Evolutionary conservation across 108 stramenopile species (phyloP).

Genomic region (Nitzschia inconspicua): DNA sequence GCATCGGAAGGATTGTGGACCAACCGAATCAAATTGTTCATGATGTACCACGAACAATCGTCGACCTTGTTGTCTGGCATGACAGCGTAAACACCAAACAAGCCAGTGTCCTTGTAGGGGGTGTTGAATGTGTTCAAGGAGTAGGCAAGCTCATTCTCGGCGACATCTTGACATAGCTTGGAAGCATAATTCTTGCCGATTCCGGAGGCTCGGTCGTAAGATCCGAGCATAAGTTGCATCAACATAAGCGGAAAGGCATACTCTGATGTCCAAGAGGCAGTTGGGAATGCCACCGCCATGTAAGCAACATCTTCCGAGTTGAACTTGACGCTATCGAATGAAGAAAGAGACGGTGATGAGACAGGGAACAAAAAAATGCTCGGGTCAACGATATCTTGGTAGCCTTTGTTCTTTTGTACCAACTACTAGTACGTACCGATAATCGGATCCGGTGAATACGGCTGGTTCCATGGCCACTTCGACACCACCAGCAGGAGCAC

Average conservation of each 20-base stretch:
- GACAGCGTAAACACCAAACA: conserved; percentile 97
- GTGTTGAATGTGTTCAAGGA: conserved; percentile 96
- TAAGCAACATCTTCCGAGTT: conserved; percentile 91
- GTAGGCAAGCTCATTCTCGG: conserved; percentile 87
- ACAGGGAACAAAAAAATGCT: not conserved
- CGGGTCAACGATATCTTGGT: not conserved
- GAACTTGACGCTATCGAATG: conserved; percentile 61
- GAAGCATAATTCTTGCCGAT: conserved; percentile 86
- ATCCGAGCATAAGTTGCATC: conserved; percentile 96
- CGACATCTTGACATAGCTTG: conserved; percentile 90
- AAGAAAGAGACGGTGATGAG: not conserved
- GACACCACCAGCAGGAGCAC: conserved; percentile 48
- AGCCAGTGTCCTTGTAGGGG: conserved; percentile 99
- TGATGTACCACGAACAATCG: conserved; percentile 83
- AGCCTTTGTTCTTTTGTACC: not conserved
- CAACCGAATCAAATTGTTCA: conserved; percentile 87
- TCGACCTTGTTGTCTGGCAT: conserved; percentile 91
- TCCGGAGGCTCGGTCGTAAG: conserved; percentile 90
- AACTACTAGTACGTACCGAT: conserved; percentile 47
- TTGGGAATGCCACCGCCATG: conserved; percentile 95
- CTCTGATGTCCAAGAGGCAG: conserved; percentile 96
- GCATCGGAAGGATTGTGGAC: conserved; percentile 86
- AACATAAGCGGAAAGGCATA: conserved; percentile 98
- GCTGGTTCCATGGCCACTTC: conserved; percentile 91
- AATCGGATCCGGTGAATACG: conserved; percentile 93